Base-by-base conservation (phyloP, 495 filamentous ascomycete species). In the Evernia prunastri region DNA sequence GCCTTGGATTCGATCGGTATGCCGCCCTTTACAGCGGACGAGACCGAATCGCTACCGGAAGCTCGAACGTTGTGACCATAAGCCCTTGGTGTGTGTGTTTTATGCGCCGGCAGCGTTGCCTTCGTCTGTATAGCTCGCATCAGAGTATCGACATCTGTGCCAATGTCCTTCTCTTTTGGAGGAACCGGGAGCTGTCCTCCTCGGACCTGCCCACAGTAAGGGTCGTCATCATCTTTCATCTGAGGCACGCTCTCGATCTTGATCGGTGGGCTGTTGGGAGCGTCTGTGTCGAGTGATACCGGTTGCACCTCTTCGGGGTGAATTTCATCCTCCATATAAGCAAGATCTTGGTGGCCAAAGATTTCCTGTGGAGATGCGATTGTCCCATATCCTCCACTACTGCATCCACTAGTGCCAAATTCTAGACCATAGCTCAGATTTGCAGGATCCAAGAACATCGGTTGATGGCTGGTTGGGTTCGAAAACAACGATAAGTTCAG, bases 111-210 rank as follows among this genome's bases (percentile, higher is more conserved):
- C 74, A 69, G 12, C 73, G 68, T 18, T 77, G 72, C 59, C 83
- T 90, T 90, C 33, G 88, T 78, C 72, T 97, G 92, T 51, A 97
- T 96, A 9, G 89, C 83, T 74, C 89, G 92, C 90, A 96, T 94
- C 45, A 97, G 74, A n/a, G 85, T 85, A 72, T 97, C 93, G 53
- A 97, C 86, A 58, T 89, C 84, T 1, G 91, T 97, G 37, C 84
- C 83, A 75, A n/a, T 33, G 25, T 62, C 64, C 17, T 58, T 54
- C 27, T 25, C 7, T 0, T 45, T 49, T 29, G 40, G 23, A 40
- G 20, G 13, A 4, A 18, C 4, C 36, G 56, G 23, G n/a, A 39
- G 56, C 56, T 37, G 7, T 29, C 31, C 40, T 47, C 15, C 33
- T 39, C 29, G 42, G 15, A 53, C 10, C 12, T 25, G 33, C n/a